Evolutionary conservation across 805 yeast genomes (phyloP), one percentile per base, ranked within the genome.

Genomic region (Torulaspora delbrueckii): DNA sequence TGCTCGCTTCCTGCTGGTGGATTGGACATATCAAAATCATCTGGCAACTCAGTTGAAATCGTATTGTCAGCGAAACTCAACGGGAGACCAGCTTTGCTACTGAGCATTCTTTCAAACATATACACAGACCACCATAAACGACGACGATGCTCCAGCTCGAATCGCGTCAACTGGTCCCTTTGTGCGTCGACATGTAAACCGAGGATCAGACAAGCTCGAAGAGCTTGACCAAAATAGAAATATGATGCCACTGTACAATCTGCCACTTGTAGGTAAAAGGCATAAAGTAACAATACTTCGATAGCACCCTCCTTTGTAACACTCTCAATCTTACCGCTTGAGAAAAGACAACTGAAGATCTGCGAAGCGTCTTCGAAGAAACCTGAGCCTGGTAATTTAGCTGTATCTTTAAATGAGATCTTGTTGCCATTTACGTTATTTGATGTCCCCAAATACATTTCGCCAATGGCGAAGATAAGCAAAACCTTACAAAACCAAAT

Each of bases 131-230:
- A 89, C 71, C 91, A 89, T 28, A 87, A 66, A 47, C 90, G 76
- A 59, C 95, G 76, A 42, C 96, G 74, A 63, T 86, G 89, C 53
- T 90, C 96, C 53, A 84, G 81, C 70, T 84, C 91, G 54, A 77
- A 76, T 51, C 79, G 73, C 27, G 81, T 72, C 14, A 85, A 70
- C 28, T 73, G 78, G 51, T 81, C 87, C 54, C 79, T 78, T 48
- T 84, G 90, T 6, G 87, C 82, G 66, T 85, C 93, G 2, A 85
- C 93, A 62, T 85, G 95, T 80, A 84, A 76, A 2, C 95, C 95
- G 22, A 84, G 63, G 38, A 84, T 79, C 44, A 85, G 68, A 6
- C 88, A 80, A 0, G 90, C 80, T 47, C 90, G 70, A 30, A 85
- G 62, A 0, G 91, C 91, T 47, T 82, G 73, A 2, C 90, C 90